Evolutionary conservation across 2,329 filamentous ascomycete species (phyloP).

Genomic region (Diaporthe sp.): DNA sequence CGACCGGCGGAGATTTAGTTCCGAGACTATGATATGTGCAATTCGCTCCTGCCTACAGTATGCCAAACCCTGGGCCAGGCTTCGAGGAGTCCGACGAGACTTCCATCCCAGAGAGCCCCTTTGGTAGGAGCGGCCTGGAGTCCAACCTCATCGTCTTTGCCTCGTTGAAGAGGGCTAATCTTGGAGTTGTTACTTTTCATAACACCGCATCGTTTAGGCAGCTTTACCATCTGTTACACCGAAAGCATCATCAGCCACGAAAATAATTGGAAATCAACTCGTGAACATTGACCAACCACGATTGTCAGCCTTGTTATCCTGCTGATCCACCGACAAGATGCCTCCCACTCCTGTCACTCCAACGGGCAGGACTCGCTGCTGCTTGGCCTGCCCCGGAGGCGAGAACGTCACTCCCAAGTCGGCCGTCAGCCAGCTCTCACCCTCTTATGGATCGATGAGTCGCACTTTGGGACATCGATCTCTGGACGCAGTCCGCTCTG

Average conservation of each 20-base stretch:
- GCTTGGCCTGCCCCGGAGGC: slow-evolving; percentile 31
- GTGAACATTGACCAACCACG: not conserved
- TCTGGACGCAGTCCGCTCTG: slow-evolving; percentile 37
- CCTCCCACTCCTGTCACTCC: not conserved
- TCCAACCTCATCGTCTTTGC: not conserved
- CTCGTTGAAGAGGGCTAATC: not conserved
- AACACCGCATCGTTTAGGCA: not conserved
- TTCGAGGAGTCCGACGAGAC: not conserved
- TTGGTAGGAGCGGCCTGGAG: not conserved
- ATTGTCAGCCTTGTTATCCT: not conserved
- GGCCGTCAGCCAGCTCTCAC: not conserved
- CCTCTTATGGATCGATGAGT: slow-evolving; percentile 8
- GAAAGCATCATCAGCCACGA: not conserved
- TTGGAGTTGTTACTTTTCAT: not conserved
- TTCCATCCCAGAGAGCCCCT: not conserved
- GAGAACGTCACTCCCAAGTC: slow-evolving; percentile 35
- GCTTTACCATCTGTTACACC: slow-evolving; percentile 2
- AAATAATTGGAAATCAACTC: not conserved
- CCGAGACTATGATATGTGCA: not conserved
- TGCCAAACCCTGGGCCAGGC: not conserved
- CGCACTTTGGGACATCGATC: slow-evolving; percentile 32
- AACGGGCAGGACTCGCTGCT: slow-evolving; percentile 28
- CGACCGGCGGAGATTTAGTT: not conserved
- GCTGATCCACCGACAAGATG: slow-evolving; percentile 15
- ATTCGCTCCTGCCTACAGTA: not conserved